A percentile compares a stretch with the other conserved stretches of the same genome.
These are phyloP conservation scores for Magnusiomyces starmeri DNA, from an alignment of 1,139 yeast genomes.

Conservation along the genomic window DNA sequence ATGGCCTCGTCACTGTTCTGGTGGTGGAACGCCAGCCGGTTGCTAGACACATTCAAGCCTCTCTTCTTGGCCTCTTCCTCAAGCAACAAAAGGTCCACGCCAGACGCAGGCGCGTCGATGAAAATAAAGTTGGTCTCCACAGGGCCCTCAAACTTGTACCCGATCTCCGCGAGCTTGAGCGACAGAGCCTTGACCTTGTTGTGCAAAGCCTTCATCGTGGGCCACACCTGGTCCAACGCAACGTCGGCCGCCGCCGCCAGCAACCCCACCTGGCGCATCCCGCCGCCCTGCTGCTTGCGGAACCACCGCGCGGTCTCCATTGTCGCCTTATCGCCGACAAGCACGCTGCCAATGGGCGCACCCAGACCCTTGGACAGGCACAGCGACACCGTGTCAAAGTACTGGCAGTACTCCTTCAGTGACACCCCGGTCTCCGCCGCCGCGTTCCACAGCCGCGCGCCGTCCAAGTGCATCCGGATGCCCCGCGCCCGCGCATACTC, in stretches of 20 bases:
- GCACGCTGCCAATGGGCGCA: constrained; percentile 88
- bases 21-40: constrained; percentile 76
- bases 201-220: constrained; percentile 55
- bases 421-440: constrained; percentile 65
- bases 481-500: constrained; percentile 60
- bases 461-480: constrained; percentile 76
- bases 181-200: constrained; percentile 63
- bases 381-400: constrained; percentile 82
- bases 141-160: constrained; percentile 60
- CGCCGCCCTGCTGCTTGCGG: constrained; percentile 93
- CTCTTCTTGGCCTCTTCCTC: constrained; percentile 51
- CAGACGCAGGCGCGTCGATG: constrained; percentile 53
- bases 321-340: constrained; percentile 59
- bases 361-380: constrained; percentile 89
- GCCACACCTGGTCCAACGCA: constrained; percentile 71
- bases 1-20: constrained; percentile 63
- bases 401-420: constrained; percentile 61
- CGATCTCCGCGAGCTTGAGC: constrained; percentile 45
- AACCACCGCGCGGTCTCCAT: constrained; percentile 76
- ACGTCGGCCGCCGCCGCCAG: constrained; percentile 73
- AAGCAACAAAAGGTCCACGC: constrained; percentile 52
- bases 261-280: constrained; percentile 84
- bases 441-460: constrained; percentile 96
- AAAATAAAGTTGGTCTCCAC: constrained; percentile 85
- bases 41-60: constrained; percentile 61